Conservation (phyloP, 2,329 filamentous ascomycete genomes). For the Microdochium bolleyi region DNA sequence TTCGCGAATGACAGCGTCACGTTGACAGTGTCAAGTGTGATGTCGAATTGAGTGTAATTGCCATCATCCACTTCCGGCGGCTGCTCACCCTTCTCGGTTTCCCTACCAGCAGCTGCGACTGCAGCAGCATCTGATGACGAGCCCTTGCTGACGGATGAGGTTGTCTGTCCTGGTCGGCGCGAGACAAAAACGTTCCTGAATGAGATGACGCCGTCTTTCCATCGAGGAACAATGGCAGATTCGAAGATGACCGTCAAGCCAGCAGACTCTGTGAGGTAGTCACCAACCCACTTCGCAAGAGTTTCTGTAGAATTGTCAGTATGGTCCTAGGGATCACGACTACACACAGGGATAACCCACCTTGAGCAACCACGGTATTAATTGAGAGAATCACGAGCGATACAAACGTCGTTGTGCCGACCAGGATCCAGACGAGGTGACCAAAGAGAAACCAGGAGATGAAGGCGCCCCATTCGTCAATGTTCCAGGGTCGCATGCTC, state of each 20-base stretch:
- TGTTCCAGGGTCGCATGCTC: constrained; percentile 88
- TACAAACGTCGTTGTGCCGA: constrained; percentile 96
- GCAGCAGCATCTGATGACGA: constrained; percentile 79
- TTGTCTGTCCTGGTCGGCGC: constrained; percentile 72
- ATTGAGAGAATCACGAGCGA: constrained; percentile 84
- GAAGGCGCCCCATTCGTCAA: constrained; percentile 93
- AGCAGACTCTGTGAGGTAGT: constrained; percentile 89
- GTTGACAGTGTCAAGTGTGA: constrained; percentile 91
- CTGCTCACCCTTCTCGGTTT: constrained; percentile 36
- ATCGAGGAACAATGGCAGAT: constrained; percentile 93
- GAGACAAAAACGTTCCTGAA: constrained; percentile 97
- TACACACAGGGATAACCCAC: constrained; percentile 31
- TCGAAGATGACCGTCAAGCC: constrained; percentile 94
- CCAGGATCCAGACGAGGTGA: constrained; percentile 89
- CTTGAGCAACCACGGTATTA: constrained; percentile 94
- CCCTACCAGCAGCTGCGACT: constrained; percentile 67
- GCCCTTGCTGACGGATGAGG: constrained; percentile 83
- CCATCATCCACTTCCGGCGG: constrained; percentile 66
- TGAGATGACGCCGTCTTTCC: constrained; percentile 90
- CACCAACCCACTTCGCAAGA: constrained; percentile 84
- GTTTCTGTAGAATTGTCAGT: constrained; percentile 55
- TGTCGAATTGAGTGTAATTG: constrained; percentile 96
- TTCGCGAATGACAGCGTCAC: constrained; percentile 96
- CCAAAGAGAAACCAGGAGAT: constrained; percentile 90
- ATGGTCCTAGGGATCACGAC: neutral